Evolutionary conservation across 257 asterid species (phyloP).

Genomic region (Paraleonurus japonicus): DNA sequence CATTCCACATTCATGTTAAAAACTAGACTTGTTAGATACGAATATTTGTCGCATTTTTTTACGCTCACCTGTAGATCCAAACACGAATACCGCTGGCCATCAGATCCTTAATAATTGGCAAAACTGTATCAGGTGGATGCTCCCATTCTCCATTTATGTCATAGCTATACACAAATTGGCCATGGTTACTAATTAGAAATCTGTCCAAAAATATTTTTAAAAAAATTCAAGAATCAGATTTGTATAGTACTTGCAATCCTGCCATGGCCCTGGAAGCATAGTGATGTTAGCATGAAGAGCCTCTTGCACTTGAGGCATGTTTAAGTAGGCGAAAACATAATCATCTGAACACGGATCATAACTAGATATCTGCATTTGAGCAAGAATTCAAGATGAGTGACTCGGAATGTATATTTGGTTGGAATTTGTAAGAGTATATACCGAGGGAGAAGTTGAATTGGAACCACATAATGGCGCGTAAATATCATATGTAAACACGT

Average conservation of each 20-base stretch:
- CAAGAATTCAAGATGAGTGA: not conserved
- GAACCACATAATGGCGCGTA: slow-evolving; percentile 54
- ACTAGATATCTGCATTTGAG: slow-evolving; percentile 30
- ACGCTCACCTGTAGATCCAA: slow-evolving; percentile 48
- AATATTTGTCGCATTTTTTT: not conserved
- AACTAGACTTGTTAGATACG: not conserved
- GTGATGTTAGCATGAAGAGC: slow-evolving; percentile 51
- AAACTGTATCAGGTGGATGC: slow-evolving; percentile 41
- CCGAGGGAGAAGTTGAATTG: slow-evolving; percentile 37
- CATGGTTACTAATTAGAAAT: not conserved
- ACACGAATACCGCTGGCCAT: slow-evolving; percentile 50
- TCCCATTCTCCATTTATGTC: slow-evolving; percentile 23
- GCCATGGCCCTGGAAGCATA: slow-evolving; percentile 45
- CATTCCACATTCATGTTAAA: not conserved
- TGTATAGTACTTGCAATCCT: slow-evolving; percentile 44
- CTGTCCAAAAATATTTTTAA: not conserved
- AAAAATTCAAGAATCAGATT: not conserved
- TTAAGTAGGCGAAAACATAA: slow-evolving; percentile 39
- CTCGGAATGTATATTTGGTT: not conserved
- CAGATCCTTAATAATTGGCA: slow-evolving; percentile 49
- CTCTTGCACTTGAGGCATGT: slow-evolving; percentile 48
- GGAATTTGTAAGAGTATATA: not conserved
- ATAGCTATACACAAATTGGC: slow-evolving; percentile 18
- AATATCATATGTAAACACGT: slow-evolving; percentile 35
- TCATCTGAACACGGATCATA: slow-evolving; percentile 56